phyloP scores from a whole-genome alignment of 345 rosid species.

The Eucalyptus paniculata region DNA sequence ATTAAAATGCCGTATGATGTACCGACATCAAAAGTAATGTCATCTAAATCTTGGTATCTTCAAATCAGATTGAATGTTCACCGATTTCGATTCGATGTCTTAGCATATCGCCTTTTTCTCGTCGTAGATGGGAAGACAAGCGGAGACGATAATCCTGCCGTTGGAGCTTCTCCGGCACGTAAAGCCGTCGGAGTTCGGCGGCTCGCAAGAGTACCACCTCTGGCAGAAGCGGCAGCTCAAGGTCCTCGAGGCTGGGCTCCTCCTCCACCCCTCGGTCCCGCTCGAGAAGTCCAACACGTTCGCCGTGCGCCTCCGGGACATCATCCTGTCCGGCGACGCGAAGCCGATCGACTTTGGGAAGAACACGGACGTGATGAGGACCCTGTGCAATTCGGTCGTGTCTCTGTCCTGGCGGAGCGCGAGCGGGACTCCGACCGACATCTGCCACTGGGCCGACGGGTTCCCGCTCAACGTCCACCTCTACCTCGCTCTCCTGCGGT shows the following conservation, averaged over 20 bases:
- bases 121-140: slow-evolving; percentile 62
- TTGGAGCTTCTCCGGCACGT: slow-evolving; percentile 86
- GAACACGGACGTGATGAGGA: slow-evolving; percentile 27
- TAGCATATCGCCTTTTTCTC: not conserved
- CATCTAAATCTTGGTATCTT: not conserved
- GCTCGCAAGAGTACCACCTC: slow-evolving; percentile 44
- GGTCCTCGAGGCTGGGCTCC: slow-evolving; percentile 25
- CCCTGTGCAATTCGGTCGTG: slow-evolving; percentile 24
- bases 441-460: slow-evolving; percentile 46
- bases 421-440: slow-evolving; percentile 16
- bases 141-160: slow-evolving; percentile 89
- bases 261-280: slow-evolving; percentile 25
- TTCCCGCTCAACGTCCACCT: slow-evolving; percentile 31
- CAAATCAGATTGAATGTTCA: not conserved
- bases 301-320: slow-evolving; percentile 17
- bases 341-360: slow-evolving; percentile 28
- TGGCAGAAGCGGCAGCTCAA: slow-evolving; percentile 44
- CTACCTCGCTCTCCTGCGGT: slow-evolving; percentile 19
- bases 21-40: not conserved
- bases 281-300: slow-evolving; percentile 13
- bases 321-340: slow-evolving; percentile 13
- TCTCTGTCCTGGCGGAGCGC: slow-evolving; percentile 31
- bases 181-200: slow-evolving; percentile 73
- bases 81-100: not conserved
- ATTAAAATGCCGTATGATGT: not conserved